These are phyloP conservation scores for Syzygium grande DNA, from an alignment of 345 rosid species.

Conservation along the genomic window DNA sequence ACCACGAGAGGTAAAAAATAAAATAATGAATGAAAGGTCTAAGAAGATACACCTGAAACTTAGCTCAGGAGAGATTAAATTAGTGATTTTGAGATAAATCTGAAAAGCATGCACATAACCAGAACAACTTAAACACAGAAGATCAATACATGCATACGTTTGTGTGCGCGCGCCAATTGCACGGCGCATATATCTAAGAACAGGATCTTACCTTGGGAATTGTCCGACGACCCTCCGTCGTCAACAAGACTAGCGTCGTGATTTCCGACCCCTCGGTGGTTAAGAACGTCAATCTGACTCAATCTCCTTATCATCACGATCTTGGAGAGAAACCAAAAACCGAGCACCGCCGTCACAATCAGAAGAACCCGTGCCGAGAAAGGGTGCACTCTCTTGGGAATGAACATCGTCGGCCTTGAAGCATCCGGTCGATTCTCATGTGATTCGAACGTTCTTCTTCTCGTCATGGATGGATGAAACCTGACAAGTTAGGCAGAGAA, in stretches of 20 bases:
- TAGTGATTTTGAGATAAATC: not conserved
- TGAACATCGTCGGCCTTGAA: not conserved
- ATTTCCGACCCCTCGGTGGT: not conserved
- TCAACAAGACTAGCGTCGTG: not conserved
- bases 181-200: not conserved
- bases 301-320: not conserved
- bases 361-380: not conserved
- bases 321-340: not conserved
- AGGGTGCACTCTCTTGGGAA: not conserved
- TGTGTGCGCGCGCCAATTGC: not conserved
- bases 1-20: not conserved
- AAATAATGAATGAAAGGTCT: not conserved
- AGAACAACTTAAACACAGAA: not conserved
- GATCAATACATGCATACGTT: not conserved
- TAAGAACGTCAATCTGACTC: not conserved
- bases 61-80: not conserved
- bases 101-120: not conserved
- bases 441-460: conserved; percentile 10
- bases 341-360: not conserved
- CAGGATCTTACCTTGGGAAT: not conserved
- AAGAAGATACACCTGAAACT: not conserved
- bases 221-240: not conserved
- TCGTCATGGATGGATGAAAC: conserved; percentile 5
- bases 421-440: not conserved
- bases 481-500: not conserved